These are phyloP conservation scores for Leccinum longicurvipes DNA, from an alignment of 768 basidiomycete species.

Conservation along the genomic window DNA sequence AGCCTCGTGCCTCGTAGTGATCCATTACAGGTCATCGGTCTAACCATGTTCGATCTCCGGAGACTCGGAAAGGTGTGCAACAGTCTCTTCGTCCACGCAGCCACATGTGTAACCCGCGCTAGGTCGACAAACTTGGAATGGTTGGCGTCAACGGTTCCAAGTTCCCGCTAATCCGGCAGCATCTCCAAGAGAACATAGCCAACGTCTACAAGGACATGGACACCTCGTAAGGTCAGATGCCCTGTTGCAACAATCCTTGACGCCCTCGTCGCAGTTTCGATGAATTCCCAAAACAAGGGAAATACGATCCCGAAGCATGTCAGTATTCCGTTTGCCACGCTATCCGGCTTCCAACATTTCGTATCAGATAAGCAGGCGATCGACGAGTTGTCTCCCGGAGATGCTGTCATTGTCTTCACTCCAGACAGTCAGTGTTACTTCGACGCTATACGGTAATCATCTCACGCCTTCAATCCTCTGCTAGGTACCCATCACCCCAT, in stretches of 20 bases:
- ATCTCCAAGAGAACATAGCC: slow-evolving; percentile 79
- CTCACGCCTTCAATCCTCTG: neutral
- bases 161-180: slow-evolving; percentile 80
- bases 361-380: slow-evolving; percentile 79
- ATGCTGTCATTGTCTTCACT: slow-evolving; percentile 91
- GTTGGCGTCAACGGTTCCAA: slow-evolving; percentile 87
- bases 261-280: slow-evolving; percentile 53
- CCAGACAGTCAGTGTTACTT: slow-evolving; percentile 65
- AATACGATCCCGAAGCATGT: slow-evolving; percentile 81
- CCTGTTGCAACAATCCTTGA: neutral
- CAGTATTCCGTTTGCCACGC: slow-evolving; percentile 29
- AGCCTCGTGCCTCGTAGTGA: slow-evolving; percentile 11
- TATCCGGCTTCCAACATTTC: neutral
- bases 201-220: slow-evolving; percentile 87
- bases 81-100: slow-evolving; percentile 8
- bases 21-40: slow-evolving; percentile 67
- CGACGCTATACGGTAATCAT: neutral
- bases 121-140: slow-evolving; percentile 78
- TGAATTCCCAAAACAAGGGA: slow-evolving; percentile 69
- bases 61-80: slow-evolving; percentile 67
- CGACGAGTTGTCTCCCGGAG: slow-evolving; percentile 70
- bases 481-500: slow-evolving; percentile 85
- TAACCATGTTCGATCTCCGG: slow-evolving; percentile 87
- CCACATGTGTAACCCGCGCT: slow-evolving; percentile 6
- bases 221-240: slow-evolving; percentile 46